These are phyloP conservation scores for Cylindrodendrum hubeiense DNA, from an alignment of 2,329 filamentous ascomycete species.

Conservation along the genomic window DNA sequence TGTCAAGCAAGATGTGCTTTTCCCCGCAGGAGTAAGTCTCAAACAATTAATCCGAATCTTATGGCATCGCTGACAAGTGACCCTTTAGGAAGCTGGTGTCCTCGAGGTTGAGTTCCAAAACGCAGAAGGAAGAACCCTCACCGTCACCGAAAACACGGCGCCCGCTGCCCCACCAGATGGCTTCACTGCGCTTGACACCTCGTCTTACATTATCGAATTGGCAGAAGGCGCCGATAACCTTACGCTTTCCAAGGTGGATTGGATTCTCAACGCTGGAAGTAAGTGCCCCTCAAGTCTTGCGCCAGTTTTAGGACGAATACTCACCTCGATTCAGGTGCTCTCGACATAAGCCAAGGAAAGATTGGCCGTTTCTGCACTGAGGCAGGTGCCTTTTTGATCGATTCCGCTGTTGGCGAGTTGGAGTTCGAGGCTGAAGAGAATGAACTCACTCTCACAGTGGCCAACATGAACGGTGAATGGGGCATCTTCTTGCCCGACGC, in stretches of 20 bases:
- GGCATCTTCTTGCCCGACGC: constrained; percentile 45
- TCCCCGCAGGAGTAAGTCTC: constrained; percentile 49
- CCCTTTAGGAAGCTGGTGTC: constrained; percentile 43
- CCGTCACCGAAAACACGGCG: constrained; percentile 48
- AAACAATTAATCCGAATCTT: background rate
- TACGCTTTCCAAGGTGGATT: constrained; percentile 56
- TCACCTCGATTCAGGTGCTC: constrained; percentile 34
- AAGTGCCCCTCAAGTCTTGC: background rate
- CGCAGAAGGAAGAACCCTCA: constrained; percentile 50
- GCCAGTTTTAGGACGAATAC: background rate
- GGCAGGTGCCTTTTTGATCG: constrained; percentile 52
- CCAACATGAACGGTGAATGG: constrained; percentile 50
- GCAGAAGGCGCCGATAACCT: constrained; percentile 47
- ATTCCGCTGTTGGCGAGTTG: constrained; percentile 41
- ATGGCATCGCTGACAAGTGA: background rate
- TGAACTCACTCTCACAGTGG: constrained; percentile 49
- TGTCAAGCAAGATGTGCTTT: constrained; percentile 47
- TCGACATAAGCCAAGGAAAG: constrained; percentile 52
- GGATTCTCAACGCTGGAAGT: constrained; percentile 52
- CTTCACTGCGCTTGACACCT: constrained; percentile 52
- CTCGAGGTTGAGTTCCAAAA: constrained; percentile 57
- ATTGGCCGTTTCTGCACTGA: constrained; percentile 52
- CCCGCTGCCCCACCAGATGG: constrained; percentile 51
- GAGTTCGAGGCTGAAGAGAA: constrained; percentile 58
- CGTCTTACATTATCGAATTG: constrained; percentile 51